A percentile compares a stretch with the other conserved stretches of the same genome.
Evolutionary conservation across 257 asterid species (phyloP).

Genomic region (Nicotiana otophora): DNA sequence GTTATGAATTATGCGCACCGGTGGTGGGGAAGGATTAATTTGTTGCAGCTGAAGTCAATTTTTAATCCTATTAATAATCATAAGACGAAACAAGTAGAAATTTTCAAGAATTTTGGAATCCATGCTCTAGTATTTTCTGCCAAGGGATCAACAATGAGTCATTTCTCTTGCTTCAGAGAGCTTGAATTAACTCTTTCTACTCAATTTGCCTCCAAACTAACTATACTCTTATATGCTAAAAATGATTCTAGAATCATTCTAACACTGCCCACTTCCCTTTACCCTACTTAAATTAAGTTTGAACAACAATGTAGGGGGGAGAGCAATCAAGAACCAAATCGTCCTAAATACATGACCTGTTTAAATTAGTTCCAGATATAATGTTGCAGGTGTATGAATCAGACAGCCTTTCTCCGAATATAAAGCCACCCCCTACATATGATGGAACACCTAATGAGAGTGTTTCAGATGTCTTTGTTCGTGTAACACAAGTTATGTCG

Average conservation of each 20-base stretch:
- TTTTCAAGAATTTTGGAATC: not conserved
- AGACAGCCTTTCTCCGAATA: constrained; percentile 67
- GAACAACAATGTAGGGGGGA: not conserved
- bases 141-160: not conserved
- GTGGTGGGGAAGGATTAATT: not conserved
- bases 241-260: not conserved
- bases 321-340: not conserved
- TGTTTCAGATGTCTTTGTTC: constrained; percentile 84
- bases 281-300: not conserved
- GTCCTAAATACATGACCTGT: not conserved
- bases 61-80: not conserved
- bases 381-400: constrained; percentile 59
- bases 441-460: constrained; percentile 96
- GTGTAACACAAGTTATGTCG: constrained; percentile 91
- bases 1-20: too few relatives aligned
- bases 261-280: not conserved
- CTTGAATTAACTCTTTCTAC: not conserved
- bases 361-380: not conserved
- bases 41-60: not conserved
- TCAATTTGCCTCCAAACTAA: not conserved
- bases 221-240: not conserved
- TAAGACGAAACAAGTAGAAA: not conserved
- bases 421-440: constrained; percentile 76
- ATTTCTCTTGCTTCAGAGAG: not conserved
- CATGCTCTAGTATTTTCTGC: not conserved